Base-by-base conservation (phyloP, 257 asterid genomes). In the Solanum gracilifrons region DNA sequence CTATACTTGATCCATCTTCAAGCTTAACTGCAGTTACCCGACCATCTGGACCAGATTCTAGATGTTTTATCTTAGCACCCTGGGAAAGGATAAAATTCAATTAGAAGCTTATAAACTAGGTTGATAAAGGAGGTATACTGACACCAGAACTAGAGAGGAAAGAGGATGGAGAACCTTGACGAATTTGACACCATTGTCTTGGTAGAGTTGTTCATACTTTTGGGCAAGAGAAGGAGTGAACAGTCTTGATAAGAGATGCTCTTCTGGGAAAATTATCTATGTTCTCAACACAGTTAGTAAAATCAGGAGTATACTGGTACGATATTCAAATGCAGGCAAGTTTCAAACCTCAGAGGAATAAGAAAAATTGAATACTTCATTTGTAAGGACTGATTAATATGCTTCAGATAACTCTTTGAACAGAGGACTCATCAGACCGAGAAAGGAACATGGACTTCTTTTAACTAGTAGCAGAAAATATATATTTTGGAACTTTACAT, bases 161-260 rank as follows among this genome's bases (percentile, higher is more conserved):
- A 27, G 87, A 88, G 84, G 85, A 84, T 83, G 83, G 87, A 94
- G 87, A 86, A 96, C 99, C 98, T 96, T 95, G 88, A 94, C 88
- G 87, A 95, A 92, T 87, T 93, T 95, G 90, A 95, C 98, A 83
- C 98, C 99, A 87, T 87, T 89, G 79, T 95, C 98, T 89, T 89
- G 92, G 93, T 96, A 94, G 12, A 95, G 94, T 68, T 90, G 89
- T 92, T 96, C 99, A 90, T 96, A 96, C 84, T 94, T 96, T 90
- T 93, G 92, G 46, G 96, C 98, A 90, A 96, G 93, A 58, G 95
- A 93, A 86, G 98, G 94, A 83, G 99, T 96, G 84, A 96, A 94
- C 91, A 96, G 89, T 89, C 98, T 93, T 87, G 92, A 89, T 94
- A 96, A 90, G 62, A 96, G 93, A 93, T 96, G 98, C 87, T 93